Base-by-base conservation (phyloP, 179 eudicot species). In the Beta corolliflora region DNA sequence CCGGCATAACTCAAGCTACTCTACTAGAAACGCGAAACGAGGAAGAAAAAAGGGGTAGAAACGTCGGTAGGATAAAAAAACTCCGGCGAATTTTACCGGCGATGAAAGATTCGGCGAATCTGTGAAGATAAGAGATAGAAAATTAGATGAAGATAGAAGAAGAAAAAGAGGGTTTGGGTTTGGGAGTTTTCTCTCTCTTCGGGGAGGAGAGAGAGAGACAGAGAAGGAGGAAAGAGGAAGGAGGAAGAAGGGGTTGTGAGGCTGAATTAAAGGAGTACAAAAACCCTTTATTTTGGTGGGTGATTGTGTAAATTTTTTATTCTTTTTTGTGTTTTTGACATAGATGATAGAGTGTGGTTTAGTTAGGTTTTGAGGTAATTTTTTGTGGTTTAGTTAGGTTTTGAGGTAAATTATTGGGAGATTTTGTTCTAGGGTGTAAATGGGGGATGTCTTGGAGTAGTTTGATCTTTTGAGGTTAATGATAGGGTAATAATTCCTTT, bases 1-100 rank as follows among this genome's bases (percentile, higher is more conserved):
- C 90, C 94, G 93, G 97, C 98, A 95, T 95, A 91, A 88, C 91
- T 89, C 82, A 77, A 19, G 50, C 5, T 14, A 71, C 48, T 77
- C 55, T 55, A 75, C 76, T 48, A 4, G 9, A 64, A 63, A 63
- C 67, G 67, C 67, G 73, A 78, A 53, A 66, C 63, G 46, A 0
- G 9, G 45, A 23, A n/a, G 45, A 75, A 77, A 56, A 68, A 14
- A 76, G 75, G 10, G 12, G 29, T 10, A 29, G 29, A 3, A 55
- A 25, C 44, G 44, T 23, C 41, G 44, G 44, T 10, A 64, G 52
- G 9, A 25, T 12, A 10, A 60, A 5, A 25, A 60, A 60, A 60
- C 16, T 31, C 41, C 18, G 70, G 70, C 3, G 73, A 4, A 16
- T 54, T 73, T 31, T 21, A 77, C 72, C 77, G 75, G 83, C 88